Base-by-base conservation (phyloP, 2,329 filamentous ascomycete genomes). In the Cladophialophora yegresii region DNA sequence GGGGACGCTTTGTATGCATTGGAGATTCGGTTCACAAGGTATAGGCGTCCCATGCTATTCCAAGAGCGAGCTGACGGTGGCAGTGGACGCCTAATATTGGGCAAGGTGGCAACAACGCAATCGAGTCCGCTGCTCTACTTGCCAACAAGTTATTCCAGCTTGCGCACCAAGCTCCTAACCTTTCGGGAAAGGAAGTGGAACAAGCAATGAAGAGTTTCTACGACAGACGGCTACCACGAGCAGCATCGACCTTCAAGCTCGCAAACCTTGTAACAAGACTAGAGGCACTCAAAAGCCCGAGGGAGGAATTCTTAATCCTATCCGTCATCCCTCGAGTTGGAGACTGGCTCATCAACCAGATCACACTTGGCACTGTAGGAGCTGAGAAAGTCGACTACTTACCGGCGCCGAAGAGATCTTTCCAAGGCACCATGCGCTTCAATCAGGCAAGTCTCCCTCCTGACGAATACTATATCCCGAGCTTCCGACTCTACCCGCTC, bases 71-170 rank as follows among this genome's bases (percentile, higher is more conserved):
- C 59, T 62, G 43, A 62, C 30, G 23, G 22, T 12, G 28, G 28
- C 32, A 55, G 54, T 58, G 40, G 73, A 75, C 74, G 7, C 72
- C 73, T 1, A 77, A 76, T 43, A 58, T 71, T 16, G 78, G 77
- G 8, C 77, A 78, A 69, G 78, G 78, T 0, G 78, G 75, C 16
- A 80, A 80, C 65, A 72, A 70, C n/a, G 77, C 77, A 1, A 77
- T 80, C 16, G 78, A 80, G 66, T 73, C 73, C 58, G 77, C 74
- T 2, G 77, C 77, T 4, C 69, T 70, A 9, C 67, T 79, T 3
- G 72, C 75, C 10, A 77, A 77, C 40, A 66, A 70, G 10, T 65
- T 78, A 32, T 9, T 16, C 5, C 51, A 33, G 16, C 51, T 54
- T 33, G 51, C 51, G 30, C 51, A 54, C 30, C 26, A 22, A 59